Evolutionary conservation across 768 basidiomycete genomes (phyloP).

Genomic region (Suillus brevipes): DNA sequence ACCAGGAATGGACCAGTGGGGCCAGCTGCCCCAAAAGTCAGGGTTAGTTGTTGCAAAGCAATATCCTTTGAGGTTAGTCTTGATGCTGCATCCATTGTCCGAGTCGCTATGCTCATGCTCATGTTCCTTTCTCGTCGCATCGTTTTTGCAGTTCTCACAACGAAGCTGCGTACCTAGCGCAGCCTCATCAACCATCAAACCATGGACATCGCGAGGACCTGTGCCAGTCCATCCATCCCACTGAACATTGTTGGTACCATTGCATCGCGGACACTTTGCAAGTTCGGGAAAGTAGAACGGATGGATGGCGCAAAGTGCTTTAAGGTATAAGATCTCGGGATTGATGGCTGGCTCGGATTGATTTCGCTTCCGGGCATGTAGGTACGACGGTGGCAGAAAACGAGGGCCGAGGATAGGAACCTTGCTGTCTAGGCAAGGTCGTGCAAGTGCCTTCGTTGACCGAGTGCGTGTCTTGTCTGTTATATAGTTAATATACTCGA

Average conservation of each 20-base stretch:
- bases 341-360: not conserved
- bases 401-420: slow-evolving; percentile 25
- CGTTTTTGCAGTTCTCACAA: not conserved
- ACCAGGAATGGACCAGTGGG: no score
- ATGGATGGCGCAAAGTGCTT: slow-evolving; percentile 8
- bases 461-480: no score
- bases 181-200: slow-evolving; percentile 2
- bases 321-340: slow-evolving; percentile 4
- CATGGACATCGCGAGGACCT: slow-evolving; percentile 5
- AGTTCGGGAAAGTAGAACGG: slow-evolving; percentile 14
- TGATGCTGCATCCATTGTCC: no score
- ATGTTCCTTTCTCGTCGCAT: no score
- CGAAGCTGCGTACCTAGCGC: slow-evolving; percentile 2
- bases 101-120: no score
- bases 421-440: slow-evolving; percentile 7
- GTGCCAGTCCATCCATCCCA: slow-evolving; percentile 14
- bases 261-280: no score
- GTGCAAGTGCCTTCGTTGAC: not conserved
- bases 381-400: slow-evolving; percentile 22
- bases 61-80: no score
- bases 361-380: slow-evolving; percentile 11
- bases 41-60: no score
- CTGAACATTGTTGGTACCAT: not conserved
- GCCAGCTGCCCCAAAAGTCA: no score
- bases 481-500: no score